These are phyloP conservation scores for Arabidopsis suecica DNA, from an alignment of 345 rosid species.

Conservation along the genomic window DNA sequence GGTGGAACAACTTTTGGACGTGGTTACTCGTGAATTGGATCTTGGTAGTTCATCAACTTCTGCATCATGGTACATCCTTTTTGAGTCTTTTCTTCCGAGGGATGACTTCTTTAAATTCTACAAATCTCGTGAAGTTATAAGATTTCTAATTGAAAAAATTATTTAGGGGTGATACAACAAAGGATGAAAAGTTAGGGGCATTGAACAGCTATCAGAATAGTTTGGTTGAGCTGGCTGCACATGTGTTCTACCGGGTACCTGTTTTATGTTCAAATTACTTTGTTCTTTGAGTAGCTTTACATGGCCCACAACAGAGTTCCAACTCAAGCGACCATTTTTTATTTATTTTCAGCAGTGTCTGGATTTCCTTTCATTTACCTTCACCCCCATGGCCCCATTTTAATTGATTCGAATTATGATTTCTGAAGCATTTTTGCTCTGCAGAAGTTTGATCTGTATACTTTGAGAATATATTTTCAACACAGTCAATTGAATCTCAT, in stretches of 20 bases:
- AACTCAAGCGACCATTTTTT: neutral
- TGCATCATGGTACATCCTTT: constrained; percentile 59
- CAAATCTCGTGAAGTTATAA: constrained; percentile 11
- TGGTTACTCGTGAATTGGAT: constrained; percentile 85
- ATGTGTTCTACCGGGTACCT: constrained; percentile 72
- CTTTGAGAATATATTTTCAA: neutral
- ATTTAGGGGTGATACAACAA: constrained; percentile 72
- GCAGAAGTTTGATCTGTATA: constrained; percentile 12
- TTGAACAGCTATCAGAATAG: constrained; percentile 66
- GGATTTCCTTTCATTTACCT: constrained; percentile 25
- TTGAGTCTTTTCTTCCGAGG: constrained; percentile 28
- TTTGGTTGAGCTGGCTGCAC: constrained; percentile 83
- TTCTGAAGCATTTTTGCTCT: constrained; percentile 24
- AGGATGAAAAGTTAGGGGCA: constrained; percentile 75
- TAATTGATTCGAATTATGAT: constrained; percentile 6
- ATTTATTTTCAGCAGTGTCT: constrained; percentile 31
- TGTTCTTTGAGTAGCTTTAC: constrained; percentile 21
- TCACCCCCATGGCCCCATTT: neutral
- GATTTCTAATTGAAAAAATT: constrained; percentile 32
- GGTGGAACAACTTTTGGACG: constrained; percentile 79
- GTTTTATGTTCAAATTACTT: constrained; percentile 22
- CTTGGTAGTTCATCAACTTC: constrained; percentile 60
- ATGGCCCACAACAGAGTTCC: constrained; percentile 19
- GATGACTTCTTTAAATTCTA: constrained; percentile 6
- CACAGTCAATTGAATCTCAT: constrained; percentile 25